These are phyloP conservation scores for Buddleja alternifolia DNA, from an alignment of 257 asterid species.

Conservation along the genomic window DNA sequence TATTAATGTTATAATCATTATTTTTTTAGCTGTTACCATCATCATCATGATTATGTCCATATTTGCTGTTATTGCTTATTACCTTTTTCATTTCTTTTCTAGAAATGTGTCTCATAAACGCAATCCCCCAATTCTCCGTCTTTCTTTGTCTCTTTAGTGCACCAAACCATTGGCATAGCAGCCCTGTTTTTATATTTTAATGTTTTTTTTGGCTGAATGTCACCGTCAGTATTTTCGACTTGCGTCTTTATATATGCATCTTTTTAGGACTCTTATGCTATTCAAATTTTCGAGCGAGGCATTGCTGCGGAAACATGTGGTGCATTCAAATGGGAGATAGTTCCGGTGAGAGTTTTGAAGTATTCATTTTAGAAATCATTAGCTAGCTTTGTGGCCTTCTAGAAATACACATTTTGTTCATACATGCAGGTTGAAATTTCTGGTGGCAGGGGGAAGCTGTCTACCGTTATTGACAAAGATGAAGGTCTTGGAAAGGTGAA, in stretches of 20 bases:
- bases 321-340: constrained; percentile 92
- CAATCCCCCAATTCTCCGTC: neutral
- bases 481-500: constrained; percentile 79
- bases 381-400: neutral
- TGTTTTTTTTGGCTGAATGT: neutral
- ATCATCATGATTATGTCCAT: neutral
- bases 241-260: constrained; percentile 12
- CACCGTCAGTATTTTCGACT: neutral
- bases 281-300: constrained; percentile 91
- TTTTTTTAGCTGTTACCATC: neutral
- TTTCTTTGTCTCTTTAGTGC: neutral
- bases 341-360: constrained; percentile 57
- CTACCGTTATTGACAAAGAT: constrained; percentile 68
- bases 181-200: neutral
- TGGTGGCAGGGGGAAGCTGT: constrained; percentile 69
- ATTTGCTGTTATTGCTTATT: neutral
- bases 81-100: neutral
- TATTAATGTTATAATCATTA: neutral
- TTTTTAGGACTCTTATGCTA: constrained; percentile 80
- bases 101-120: neutral
- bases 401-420: constrained; percentile 13
- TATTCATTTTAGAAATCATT: neutral
- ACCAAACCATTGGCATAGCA: neutral
- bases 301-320: constrained; percentile 75
- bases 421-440: constrained; percentile 73